Conservation (phyloP, 2,329 filamentous ascomycete genomes). For the Cytospora chrysosperma region DNA sequence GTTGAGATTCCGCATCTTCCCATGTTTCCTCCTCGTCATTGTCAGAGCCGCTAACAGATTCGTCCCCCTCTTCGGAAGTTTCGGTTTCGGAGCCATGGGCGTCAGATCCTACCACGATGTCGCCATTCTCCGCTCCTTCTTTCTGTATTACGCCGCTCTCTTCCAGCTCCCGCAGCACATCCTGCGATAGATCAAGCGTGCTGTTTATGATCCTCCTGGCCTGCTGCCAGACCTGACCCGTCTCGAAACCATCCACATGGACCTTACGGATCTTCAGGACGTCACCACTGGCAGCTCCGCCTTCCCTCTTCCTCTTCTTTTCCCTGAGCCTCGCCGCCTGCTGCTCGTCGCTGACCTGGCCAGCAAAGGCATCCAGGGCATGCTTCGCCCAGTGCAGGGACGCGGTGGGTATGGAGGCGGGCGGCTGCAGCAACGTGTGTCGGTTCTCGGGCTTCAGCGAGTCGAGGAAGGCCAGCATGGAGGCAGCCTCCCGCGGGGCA, state of each 20-base stretch:
- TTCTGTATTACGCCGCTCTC: constrained; percentile 33
- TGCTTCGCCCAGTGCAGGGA: constrained; percentile 76
- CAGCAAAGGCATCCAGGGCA: constrained; percentile 75
- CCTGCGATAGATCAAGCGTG: constrained; percentile 49
- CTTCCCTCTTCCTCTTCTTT: constrained; percentile 72
- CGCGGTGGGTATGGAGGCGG: constrained; percentile 62
- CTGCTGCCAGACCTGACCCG: constrained; percentile 92
- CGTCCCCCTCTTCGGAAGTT: constrained; percentile 25
- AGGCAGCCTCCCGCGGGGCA: constrained; percentile 35
- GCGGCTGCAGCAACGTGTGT: constrained; percentile 75
- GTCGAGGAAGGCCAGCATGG: constrained; percentile 53
- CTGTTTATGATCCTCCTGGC: constrained; percentile 74
- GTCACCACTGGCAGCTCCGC: constrained; percentile 42
- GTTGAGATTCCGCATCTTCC: constrained; percentile 33
- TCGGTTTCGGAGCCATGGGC: constrained; percentile 40
- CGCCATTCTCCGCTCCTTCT: constrained; percentile 15
- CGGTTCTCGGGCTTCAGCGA: constrained; percentile 59
- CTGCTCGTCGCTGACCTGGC: constrained; percentile 71
- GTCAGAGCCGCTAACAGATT: constrained; percentile 30
- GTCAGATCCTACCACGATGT: constrained; percentile 30
- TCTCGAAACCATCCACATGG: constrained; percentile 82
- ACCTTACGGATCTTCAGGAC: constrained; percentile 78
- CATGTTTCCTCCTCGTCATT: constrained; percentile 36
- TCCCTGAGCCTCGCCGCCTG: constrained; percentile 61
- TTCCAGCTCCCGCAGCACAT: constrained; percentile 49